A percentile compares a stretch with the other conserved stretches of the same genome.
phyloP scores from a whole-genome alignment of 2,329 filamentous ascomycete species.

The Beauveria rudraprayagi region DNA sequence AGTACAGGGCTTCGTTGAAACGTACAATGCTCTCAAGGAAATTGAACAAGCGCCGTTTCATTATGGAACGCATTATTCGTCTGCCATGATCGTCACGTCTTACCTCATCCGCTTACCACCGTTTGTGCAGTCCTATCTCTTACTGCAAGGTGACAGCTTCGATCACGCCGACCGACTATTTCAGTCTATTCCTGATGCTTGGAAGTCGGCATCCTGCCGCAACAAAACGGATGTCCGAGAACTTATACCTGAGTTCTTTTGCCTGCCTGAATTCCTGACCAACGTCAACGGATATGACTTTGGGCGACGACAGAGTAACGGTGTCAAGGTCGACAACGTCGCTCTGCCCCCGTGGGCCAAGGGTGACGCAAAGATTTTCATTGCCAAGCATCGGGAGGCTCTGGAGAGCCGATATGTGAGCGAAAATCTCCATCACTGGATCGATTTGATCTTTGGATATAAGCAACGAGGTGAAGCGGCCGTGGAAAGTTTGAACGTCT shows the following conservation, averaged over 20 bases:
- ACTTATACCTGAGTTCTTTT: constrained; percentile 95
- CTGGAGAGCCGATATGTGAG: constrained; percentile 90
- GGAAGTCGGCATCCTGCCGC: constrained; percentile 79
- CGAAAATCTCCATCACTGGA: constrained; percentile 85
- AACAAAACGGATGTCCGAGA: constrained; percentile 94
- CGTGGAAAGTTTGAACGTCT: constrained; percentile 86
- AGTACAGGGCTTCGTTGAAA: constrained; percentile 71
- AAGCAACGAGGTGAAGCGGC: constrained; percentile 93
- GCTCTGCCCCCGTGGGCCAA: constrained; percentile 94
- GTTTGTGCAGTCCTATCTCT: constrained; percentile 89
- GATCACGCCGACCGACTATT: constrained; percentile 95
- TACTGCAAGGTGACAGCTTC: constrained; percentile 91
- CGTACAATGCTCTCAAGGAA: constrained; percentile 81
- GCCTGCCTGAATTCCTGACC: constrained; percentile 86
- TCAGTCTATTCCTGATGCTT: constrained; percentile 84
- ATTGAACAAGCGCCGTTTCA: constrained; percentile 93
- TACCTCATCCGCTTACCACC: constrained; percentile 93
- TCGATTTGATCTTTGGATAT: constrained; percentile 87
- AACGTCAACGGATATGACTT: constrained; percentile 95
- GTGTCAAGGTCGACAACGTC: constrained; percentile 74
- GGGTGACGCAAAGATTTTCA: constrained; percentile 90
- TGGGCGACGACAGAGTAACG: constrained; percentile 73
- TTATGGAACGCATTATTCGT: constrained; percentile 97
- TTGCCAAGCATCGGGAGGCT: constrained; percentile 90
- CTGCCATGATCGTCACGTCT: constrained; percentile 96